phyloP scores from a whole-genome alignment of 441 rosid genomes.

The Gossypium laxum region DNA sequence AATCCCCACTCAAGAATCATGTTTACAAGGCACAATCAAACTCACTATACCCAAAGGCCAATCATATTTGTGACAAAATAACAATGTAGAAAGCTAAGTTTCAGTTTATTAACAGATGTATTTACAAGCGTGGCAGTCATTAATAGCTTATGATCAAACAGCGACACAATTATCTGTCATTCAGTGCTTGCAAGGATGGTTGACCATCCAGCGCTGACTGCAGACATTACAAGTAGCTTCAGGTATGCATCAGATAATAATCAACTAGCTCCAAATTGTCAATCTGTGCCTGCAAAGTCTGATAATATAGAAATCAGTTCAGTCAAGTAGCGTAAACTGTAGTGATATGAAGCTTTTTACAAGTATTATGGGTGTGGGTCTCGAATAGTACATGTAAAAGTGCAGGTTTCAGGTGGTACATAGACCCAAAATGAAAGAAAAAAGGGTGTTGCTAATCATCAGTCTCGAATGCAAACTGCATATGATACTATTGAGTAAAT shows the following conservation, averaged over 20 bases:
- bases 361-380: neutral
- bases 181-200: neutral
- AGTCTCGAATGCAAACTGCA: neutral
- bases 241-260: neutral
- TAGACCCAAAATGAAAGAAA: neutral
- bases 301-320: neutral
- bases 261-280: neutral
- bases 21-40: neutral
- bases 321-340: neutral
- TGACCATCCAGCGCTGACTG: neutral
- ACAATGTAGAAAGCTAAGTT: neutral
- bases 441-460: neutral
- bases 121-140: neutral
- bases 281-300: neutral
- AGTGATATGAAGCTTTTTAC: neutral
- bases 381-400: neutral
- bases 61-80: neutral
- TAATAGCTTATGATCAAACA: neutral
- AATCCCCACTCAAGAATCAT: neutral
- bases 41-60: neutral
- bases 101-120: neutral
- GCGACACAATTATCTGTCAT: neutral
- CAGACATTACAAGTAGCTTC: neutral
- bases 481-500: neutral
- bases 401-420: neutral